Conservation (phyloP, 2,329 filamentous ascomycete genomes). For the Phialocephala sp. region DNA sequence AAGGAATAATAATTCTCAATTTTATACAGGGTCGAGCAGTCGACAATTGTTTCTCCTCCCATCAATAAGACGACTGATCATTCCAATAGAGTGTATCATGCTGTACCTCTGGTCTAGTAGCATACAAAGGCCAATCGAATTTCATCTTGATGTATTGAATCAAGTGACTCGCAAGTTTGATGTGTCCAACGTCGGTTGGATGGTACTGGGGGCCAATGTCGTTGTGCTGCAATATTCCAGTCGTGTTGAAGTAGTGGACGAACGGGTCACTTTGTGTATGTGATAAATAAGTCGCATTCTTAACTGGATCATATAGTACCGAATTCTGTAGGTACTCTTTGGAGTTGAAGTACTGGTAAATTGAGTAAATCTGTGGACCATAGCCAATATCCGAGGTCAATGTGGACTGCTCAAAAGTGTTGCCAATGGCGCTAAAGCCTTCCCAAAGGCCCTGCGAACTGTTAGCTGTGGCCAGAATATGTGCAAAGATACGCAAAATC, state of each 20-base stretch:
- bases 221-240: conserved; percentile 65
- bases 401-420: conserved; percentile 52
- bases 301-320: conserved; percentile 48
- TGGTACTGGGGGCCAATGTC: conserved; percentile 64
- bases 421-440: conserved; percentile 56
- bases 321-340: conserved; percentile 49
- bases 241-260: conserved; percentile 66
- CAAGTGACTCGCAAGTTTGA: conserved; percentile 65
- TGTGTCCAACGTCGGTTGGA: conserved; percentile 64
- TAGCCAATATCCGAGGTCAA: conserved; percentile 48
- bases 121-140: conserved; percentile 61
- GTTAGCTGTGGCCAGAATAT: background rate
- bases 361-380: conserved; percentile 54
- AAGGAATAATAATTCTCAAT: too few relatives aligned
- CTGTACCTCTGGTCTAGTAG: conserved; percentile 59
- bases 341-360: conserved; percentile 60
- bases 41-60: too few relatives aligned
- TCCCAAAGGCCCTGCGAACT: conserved; percentile 56
- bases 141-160: conserved; percentile 61
- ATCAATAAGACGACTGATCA: conserved; percentile 39
- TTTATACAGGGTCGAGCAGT: too few relatives aligned
- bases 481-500: conserved; percentile 53
- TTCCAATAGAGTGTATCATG: conserved; percentile 60
- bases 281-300: conserved; percentile 45
- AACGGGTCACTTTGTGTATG: conserved; percentile 47